These are phyloP conservation scores for Penicillium taxi DNA, from an alignment of 495 filamentous ascomycete species.

Conservation along the genomic window DNA sequence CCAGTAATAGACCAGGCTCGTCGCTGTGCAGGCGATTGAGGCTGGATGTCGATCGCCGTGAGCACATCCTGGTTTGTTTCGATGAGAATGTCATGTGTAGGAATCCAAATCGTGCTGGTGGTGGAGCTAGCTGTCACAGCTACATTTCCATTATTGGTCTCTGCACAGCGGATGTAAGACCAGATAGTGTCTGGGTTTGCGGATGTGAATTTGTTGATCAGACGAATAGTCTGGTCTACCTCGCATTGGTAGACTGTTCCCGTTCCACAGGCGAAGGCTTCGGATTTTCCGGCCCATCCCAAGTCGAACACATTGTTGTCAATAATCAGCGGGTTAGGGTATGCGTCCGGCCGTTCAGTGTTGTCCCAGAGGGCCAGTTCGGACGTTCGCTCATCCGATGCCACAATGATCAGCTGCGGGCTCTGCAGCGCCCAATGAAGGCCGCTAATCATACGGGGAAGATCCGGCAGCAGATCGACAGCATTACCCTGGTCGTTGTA, in stretches of 20 bases:
- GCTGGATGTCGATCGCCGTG: constrained; percentile 39
- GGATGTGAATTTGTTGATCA: constrained; percentile 30
- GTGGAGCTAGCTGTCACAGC: constrained; percentile 32
- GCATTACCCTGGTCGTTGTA: constrained; percentile 55
- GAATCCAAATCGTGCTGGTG: constrained; percentile 35
- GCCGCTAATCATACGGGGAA: constrained; percentile 38
- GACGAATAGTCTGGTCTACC: constrained; percentile 32
- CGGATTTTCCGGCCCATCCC: constrained; percentile 27
- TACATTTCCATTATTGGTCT: constrained; percentile 19
- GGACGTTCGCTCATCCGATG: constrained; percentile 33
- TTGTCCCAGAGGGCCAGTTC: constrained; percentile 43
- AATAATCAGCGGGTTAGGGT: constrained; percentile 31
- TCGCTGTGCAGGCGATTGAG: constrained; percentile 21
- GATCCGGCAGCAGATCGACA: constrained; percentile 41
- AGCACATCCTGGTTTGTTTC: constrained; percentile 40
- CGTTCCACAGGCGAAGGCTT: constrained; percentile 35
- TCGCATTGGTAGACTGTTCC: constrained; percentile 38
- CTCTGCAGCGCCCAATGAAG: constrained; percentile 34
- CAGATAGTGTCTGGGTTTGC: constrained; percentile 23
- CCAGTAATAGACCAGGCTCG: constrained; percentile 3
- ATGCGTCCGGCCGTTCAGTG: constrained; percentile 33
- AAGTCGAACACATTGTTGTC: constrained; percentile 34
- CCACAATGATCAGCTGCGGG: constrained; percentile 36
- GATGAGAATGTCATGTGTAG: constrained; percentile 36
- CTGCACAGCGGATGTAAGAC: constrained; percentile 32